Conservation (phyloP, 176 grass and related monocot species). For the Bolboschoenus planiculmis region DNA sequence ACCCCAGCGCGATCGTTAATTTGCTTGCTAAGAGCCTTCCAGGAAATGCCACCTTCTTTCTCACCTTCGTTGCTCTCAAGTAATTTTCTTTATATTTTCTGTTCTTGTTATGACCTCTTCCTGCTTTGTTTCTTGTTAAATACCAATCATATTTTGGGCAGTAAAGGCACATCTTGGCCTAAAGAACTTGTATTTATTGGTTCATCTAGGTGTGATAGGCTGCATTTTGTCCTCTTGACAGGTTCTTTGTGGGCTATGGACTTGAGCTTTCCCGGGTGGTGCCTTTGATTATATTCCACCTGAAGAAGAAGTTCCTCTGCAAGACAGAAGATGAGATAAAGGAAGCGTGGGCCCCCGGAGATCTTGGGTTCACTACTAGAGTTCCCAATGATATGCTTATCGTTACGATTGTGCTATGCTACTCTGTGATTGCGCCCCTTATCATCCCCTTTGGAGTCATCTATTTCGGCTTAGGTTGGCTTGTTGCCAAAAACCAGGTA, state of each 20-base stretch:
- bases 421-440: slow-evolving; percentile 81
- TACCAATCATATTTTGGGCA: not conserved
- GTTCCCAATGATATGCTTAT: slow-evolving; percentile 91
- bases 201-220: slow-evolving; percentile 12
- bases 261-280: slow-evolving; percentile 86
- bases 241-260: slow-evolving; percentile 94
- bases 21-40: slow-evolving; percentile 52
- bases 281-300: slow-evolving; percentile 81
- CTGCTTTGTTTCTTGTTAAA: not conserved
- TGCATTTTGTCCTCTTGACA: slow-evolving; percentile 31
- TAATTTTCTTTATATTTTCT: slow-evolving; percentile 30
- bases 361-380: slow-evolving; percentile 59
- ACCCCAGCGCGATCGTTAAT: not conserved
- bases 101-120: not conserved
- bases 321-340: slow-evolving; percentile 82
- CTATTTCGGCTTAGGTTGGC: slow-evolving; percentile 89
- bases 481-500: slow-evolving; percentile 76
- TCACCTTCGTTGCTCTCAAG: slow-evolving; percentile 83
- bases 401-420: slow-evolving; percentile 70
- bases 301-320: slow-evolving; percentile 93
- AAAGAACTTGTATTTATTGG: not conserved
- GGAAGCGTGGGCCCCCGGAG: slow-evolving; percentile 73
- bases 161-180: not conserved
- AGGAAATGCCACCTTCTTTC: slow-evolving; percentile 80
- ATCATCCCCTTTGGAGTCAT: slow-evolving; percentile 77